phyloP scores from a whole-genome alignment of 176 grass and related monocot species.

The Stipa capillata region DNA sequence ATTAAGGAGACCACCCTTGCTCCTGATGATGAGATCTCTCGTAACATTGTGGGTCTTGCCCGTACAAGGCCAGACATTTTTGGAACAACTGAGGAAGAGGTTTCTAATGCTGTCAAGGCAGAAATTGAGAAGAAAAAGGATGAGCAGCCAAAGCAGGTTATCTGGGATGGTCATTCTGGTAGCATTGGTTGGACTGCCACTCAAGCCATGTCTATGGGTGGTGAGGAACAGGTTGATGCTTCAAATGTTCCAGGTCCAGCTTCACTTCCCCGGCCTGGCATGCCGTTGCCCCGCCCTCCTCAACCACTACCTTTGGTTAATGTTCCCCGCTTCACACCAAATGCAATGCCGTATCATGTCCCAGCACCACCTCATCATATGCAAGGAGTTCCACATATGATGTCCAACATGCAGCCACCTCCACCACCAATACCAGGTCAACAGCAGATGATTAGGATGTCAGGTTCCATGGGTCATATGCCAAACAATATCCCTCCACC shows the following conservation, averaged over 20 bases:
- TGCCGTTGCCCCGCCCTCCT: constrained; percentile 56
- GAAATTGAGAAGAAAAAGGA: constrained; percentile 99
- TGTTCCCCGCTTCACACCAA: constrained; percentile 62
- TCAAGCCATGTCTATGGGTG: constrained; percentile 64
- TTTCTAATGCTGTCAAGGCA: constrained; percentile 91
- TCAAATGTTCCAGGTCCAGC: constrained; percentile 54
- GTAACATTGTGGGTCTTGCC: constrained; percentile 95
- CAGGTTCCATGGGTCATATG: constrained; percentile 30
- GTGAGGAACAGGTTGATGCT: constrained; percentile 57
- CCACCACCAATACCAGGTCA: constrained; percentile 62
- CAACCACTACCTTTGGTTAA: constrained; percentile 69
- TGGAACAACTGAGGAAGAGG: constrained; percentile 94
- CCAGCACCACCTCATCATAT: constrained; percentile 28
- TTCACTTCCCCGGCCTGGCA: constrained; percentile 52
- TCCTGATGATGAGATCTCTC: constrained; percentile 85
- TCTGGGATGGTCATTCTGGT: constrained; percentile 96
- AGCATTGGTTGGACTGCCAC: constrained; percentile 90
- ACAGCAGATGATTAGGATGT: constrained; percentile 41
- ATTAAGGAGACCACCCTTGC: constrained; percentile 95
- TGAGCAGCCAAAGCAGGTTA: constrained; percentile 91
- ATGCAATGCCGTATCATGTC: constrained; percentile 27
- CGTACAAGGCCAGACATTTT: constrained; percentile 95
- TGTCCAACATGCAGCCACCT: constrained; percentile 45
- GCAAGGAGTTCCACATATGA: constrained; percentile 44
- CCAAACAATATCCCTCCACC: constrained; percentile 62